Evolutionary conservation across 331 rosid genomes (phyloP), one percentile per base, ranked within the genome.

Genomic region (Cydonia oblonga): DNA sequence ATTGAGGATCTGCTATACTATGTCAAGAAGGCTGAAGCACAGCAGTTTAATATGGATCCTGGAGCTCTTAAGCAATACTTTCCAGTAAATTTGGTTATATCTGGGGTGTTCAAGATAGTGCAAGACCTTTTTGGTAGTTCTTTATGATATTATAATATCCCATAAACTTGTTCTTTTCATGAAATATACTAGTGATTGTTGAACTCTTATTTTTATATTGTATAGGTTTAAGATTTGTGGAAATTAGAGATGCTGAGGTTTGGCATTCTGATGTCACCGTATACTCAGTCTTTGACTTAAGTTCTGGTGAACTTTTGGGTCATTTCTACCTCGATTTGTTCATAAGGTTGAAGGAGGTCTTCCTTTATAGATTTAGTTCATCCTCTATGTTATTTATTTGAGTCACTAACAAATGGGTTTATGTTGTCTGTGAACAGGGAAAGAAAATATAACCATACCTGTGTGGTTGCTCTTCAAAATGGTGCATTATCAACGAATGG

Each of bases 381-480:
- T 64, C 16, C 19, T 60, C 65, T 22, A 25, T 75, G 30, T 26
- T 68, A 64, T 68, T 38, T 22, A 61, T 79, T 75, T 54, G 75
- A 78, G 33, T 69, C 75, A 64, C 72, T 71, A 76, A 72, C 59
- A 70, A 63, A 57, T 49, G 63, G 32, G 73, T 52, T 80, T 69
- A 20, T 73, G 13, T 67, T 84, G 40, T 76, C 68, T 64, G 77
- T 75, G 76, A 52, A 77, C 86, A 93, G 97, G 89, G 89, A 89
- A 80, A 96, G 90, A 70, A 93, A 93, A 81, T 93, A 85, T 78
- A 81, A 79, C 71, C 92, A 91, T 74, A 86, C 88, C 30, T 91
- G 96, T 84, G 96, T 88, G 79, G 84, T 93, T 82, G 88, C 96
- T 81, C 91, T 93, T 75, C 98, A 93, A 85, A 93, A 91, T 76